phyloP scores from a whole-genome alignment of 202 grass and related monocot species.

The Bolboschoenoplectus hybrid region DNA sequence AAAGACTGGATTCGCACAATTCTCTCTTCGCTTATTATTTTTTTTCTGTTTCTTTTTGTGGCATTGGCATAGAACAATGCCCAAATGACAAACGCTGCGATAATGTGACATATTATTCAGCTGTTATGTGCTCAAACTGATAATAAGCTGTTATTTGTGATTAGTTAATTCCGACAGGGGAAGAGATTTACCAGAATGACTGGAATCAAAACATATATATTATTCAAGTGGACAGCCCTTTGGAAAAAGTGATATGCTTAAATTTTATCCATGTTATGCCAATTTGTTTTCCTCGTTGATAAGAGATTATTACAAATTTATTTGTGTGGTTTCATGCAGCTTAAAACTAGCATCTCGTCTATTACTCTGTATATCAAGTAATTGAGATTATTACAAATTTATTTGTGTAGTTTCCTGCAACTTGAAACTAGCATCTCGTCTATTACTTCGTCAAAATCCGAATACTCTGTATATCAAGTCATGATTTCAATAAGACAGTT shows the following conservation, averaged over 20 bases:
- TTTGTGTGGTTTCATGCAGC: neutral
- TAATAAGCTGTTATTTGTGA: neutral
- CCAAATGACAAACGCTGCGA: neutral
- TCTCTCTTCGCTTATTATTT: too few species aligned
- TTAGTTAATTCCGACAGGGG: neutral
- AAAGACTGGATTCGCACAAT: too few species aligned
- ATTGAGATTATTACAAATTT: neutral
- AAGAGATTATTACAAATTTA: neutral
- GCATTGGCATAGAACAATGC: neutral
- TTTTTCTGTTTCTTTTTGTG: too few species aligned
- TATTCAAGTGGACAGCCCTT: neutral
- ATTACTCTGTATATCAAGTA: neutral
- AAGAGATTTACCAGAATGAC: neutral
- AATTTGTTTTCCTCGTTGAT: neutral
- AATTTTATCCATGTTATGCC: neutral
- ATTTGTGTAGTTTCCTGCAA: neutral
- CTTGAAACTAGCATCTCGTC: neutral
- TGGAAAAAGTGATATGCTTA: neutral
- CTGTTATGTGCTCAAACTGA: neutral
- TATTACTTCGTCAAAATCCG: neutral
- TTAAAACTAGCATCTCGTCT: neutral
- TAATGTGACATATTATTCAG: neutral
- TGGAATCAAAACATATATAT: neutral
- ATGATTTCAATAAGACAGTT: constrained; percentile 3
- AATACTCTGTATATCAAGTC: neutral